phyloP scores from a whole-genome alignment of 495 filamentous ascomycete genomes.

The Tuber magnatum region DNA sequence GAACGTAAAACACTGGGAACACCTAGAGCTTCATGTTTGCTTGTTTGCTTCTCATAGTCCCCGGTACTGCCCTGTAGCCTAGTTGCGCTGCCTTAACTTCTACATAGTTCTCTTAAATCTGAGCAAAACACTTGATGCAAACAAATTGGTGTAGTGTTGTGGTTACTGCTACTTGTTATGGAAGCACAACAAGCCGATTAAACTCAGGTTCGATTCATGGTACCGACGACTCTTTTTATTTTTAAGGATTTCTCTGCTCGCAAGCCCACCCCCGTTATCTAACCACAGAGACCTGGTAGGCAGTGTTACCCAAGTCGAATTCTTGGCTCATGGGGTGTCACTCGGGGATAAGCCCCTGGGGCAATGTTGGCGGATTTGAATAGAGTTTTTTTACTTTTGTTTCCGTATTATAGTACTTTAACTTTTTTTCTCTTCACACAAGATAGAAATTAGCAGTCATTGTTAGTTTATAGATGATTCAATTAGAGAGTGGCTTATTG shows the following conservation, averaged over 20 bases:
- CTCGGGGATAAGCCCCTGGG: neutral
- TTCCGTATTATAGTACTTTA: neutral
- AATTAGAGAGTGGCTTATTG: no score
- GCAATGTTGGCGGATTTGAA: neutral
- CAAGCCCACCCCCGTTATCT: neutral
- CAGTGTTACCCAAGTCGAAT: neutral
- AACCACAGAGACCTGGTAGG: neutral
- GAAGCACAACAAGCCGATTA: neutral
- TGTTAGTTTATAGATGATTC: no score
- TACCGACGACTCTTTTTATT: neutral
- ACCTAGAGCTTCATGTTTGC: neutral
- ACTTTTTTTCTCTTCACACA: neutral
- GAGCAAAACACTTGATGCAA: no score
- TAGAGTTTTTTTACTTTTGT: neutral
- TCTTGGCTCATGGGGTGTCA: neutral
- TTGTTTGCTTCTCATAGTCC: neutral
- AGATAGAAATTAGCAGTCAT: neutral
- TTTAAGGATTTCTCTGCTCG: neutral
- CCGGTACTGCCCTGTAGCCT: neutral
- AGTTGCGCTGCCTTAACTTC: neutral
- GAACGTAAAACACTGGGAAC: neutral
- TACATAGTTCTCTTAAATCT: neutral
- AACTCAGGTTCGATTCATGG: neutral
- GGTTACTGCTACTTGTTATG: neutral
- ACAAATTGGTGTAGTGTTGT: neutral